phyloP scores from a whole-genome alignment of 2,329 filamentous ascomycete genomes.

The Colletotrichum truncatum region DNA sequence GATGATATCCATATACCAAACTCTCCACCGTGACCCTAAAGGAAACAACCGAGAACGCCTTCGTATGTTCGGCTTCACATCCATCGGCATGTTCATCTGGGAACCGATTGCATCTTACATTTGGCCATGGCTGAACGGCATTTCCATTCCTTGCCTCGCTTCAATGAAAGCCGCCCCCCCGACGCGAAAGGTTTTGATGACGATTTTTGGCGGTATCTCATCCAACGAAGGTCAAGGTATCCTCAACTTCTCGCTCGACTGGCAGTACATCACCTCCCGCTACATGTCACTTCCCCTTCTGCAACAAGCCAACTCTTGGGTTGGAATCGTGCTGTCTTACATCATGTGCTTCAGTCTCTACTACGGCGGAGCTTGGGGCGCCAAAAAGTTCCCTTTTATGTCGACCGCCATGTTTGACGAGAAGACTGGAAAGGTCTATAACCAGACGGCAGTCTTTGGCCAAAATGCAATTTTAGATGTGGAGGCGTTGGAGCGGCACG shows the following conservation, averaged over 20 bases:
- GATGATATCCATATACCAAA: constrained; percentile 29
- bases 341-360: constrained; percentile 50
- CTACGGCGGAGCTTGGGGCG: constrained; percentile 47
- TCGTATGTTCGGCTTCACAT: constrained; percentile 22
- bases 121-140: constrained; percentile 28
- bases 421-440: constrained; percentile 45
- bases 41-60: constrained; percentile 16
- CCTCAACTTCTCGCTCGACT: constrained; percentile 50
- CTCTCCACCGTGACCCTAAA: constrained; percentile 23
- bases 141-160: constrained; percentile 53
- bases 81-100: constrained; percentile 30
- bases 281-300: constrained; percentile 29
- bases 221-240: constrained; percentile 49
- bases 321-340: constrained; percentile 48
- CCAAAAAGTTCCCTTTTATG: constrained; percentile 36
- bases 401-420: constrained; percentile 48
- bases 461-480: constrained; percentile 18
- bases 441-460: constrained; percentile 53
- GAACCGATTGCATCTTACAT: constrained; percentile 26
- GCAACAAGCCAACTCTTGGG: constrained; percentile 43
- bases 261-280: constrained; percentile 48
- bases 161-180: constrained; percentile 21
- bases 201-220: constrained; percentile 57
- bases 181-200: constrained; percentile 50
- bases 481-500: constrained; percentile 40